These are phyloP conservation scores for Oldenlandia corymbosa DNA, from an alignment of 257 asterid genomes.

Conservation along the genomic window DNA sequence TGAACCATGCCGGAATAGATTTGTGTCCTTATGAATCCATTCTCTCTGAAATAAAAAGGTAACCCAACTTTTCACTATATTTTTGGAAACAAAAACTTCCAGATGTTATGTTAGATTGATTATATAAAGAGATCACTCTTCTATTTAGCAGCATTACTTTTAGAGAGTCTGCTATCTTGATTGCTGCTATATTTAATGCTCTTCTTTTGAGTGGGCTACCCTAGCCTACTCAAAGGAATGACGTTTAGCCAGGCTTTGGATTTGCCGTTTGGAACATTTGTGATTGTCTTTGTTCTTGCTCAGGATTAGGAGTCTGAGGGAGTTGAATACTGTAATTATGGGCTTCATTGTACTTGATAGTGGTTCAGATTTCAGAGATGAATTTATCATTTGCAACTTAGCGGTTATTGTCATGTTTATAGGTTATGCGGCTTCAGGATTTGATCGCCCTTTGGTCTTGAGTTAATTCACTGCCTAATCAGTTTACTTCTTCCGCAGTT, in stretches of 20 bases:
- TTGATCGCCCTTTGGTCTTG: background rate
- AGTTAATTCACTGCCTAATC: conserved; percentile 5
- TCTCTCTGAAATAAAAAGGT: conserved; percentile 85
- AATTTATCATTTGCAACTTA: background rate
- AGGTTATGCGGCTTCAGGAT: background rate
- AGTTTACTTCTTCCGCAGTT: conserved; percentile 33
- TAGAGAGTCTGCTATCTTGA: background rate
- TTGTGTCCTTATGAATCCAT: conserved; percentile 76
- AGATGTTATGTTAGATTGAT: background rate
- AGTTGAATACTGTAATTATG: background rate
- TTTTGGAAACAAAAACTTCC: background rate
- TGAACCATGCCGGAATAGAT: conserved; percentile 74
- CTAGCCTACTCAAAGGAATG: too few relatives aligned
- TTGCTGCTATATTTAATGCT: background rate
- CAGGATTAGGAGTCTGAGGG: background rate
- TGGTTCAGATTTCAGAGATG: background rate
- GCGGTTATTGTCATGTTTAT: background rate
- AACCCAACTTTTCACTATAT: conserved; percentile 11
- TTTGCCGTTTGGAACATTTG: background rate
- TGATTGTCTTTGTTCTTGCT: background rate
- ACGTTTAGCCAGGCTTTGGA: background rate
- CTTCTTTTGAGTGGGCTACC: too few relatives aligned
- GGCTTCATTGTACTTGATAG: background rate
- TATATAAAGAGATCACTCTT: conserved; percentile 1
- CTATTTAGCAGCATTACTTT: background rate